phyloP scores from a whole-genome alignment of 202 grass and related monocot genomes.

The Schoenoplectus triqueter region DNA sequence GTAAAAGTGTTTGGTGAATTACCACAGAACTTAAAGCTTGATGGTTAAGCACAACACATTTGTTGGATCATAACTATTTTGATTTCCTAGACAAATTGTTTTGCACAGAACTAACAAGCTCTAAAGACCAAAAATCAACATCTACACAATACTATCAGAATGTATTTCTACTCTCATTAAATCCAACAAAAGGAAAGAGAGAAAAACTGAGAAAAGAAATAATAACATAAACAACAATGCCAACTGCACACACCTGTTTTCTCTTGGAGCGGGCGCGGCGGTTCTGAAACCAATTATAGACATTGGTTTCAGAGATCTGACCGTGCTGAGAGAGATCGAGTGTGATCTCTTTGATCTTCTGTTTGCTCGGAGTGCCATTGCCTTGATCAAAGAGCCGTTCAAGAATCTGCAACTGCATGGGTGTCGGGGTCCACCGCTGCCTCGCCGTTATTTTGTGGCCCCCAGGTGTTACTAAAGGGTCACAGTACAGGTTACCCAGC shows the following conservation, averaged over 20 bases:
- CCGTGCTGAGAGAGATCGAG: conserved; percentile 84
- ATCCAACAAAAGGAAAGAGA: not conserved
- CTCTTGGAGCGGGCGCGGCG: conserved; percentile 87
- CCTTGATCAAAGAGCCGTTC: conserved; percentile 94
- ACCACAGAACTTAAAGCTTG: not conserved
- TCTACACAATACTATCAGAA: not conserved
- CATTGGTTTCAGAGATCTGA: conserved; percentile 93
- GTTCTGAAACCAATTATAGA: conserved; percentile 99
- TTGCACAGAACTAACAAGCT: not conserved
- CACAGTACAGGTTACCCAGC: conserved; percentile 78
- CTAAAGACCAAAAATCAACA: not conserved
- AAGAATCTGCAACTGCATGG: conserved; percentile 91
- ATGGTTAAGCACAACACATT: too few relatives aligned
- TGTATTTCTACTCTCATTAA: not conserved
- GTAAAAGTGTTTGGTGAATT: not conserved
- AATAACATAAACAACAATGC: conserved; percentile 11
- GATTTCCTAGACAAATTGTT: not conserved
- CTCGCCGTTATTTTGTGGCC: conserved; percentile 88
- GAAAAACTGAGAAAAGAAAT: not conserved
- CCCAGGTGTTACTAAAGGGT: conserved; percentile 70
- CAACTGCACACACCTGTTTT: conserved; percentile 55
- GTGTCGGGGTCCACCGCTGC: conserved; percentile 96
- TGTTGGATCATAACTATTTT: not conserved
- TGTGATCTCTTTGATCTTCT: conserved; percentile 95
- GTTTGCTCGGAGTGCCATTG: conserved; percentile 93